phyloP scores from a whole-genome alignment of 768 basidiomycete species.

The Hemileccinum impolitum region DNA sequence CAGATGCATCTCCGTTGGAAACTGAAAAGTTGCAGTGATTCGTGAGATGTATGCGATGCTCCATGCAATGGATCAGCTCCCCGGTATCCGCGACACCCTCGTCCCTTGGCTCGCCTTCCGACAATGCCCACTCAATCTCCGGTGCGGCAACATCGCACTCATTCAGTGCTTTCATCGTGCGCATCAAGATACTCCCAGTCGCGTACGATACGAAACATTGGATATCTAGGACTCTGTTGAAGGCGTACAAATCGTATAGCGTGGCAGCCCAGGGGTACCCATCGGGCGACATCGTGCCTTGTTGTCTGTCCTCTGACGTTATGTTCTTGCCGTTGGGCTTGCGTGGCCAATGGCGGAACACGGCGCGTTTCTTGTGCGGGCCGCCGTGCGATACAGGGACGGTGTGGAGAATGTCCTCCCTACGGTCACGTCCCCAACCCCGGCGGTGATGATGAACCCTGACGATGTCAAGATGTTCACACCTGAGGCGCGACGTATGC shows the following conservation, averaged over 20 bases:
- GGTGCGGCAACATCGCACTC: slow-evolving; percentile 15
- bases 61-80: slow-evolving; percentile 18
- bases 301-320: not conserved
- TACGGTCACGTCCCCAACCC: slow-evolving; percentile 7
- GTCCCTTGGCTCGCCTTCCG: slow-evolving; percentile 22
- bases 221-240: slow-evolving; percentile 1
- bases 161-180: slow-evolving; percentile 6
- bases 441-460: not conserved
- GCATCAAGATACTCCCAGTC: slow-evolving; percentile 21
- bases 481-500: too few species aligned
- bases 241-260: slow-evolving; percentile 24
- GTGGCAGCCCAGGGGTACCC: slow-evolving; percentile 27
- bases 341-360: slow-evolving; percentile 27
- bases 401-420: slow-evolving; percentile 2
- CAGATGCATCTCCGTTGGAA: too few species aligned
- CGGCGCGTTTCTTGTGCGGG: slow-evolving; percentile 6
- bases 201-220: not conserved
- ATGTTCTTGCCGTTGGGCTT: slow-evolving; percentile 15
- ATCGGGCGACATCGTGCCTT: slow-evolving; percentile 17
- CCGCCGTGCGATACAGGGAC: not conserved
- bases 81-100: slow-evolving; percentile 15
- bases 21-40: too few species aligned
- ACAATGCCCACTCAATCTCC: slow-evolving; percentile 22
- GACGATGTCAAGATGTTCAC: not conserved
- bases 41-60: too few species aligned